Evolutionary conservation across 352 stramenopile genomes (phyloP), one percentile per base, ranked within the genome.

Genomic region (Globisporangium irregulare): DNA sequence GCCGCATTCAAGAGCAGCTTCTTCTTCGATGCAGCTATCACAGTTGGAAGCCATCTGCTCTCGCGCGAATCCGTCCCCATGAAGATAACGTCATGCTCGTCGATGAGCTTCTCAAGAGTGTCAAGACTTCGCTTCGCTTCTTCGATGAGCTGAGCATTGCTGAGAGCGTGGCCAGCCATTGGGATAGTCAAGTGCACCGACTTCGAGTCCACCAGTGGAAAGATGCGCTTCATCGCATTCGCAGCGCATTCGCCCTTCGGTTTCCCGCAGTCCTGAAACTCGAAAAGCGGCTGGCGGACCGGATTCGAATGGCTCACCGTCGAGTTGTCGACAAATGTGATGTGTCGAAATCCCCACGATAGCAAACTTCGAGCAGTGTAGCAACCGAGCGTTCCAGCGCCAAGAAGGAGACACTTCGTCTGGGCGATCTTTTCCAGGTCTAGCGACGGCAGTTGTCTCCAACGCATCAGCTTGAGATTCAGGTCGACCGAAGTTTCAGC

Each of bases 391-490:
- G 98, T 99, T 0, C 91, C 91, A 8, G 94, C 94, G 15, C 97
- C 98, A 0, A 99, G 73, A 3, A 99, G 72, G 10, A 99, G 78
- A 24, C 98, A 99, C 70, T 97, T 98, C 7, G 93, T 98, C 6
- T 78, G 67, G 38, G 86, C 87, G 34, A 99, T 80, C 41, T 80
- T 67, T 7, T 98, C 90, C 14, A 99, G 79, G 72, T 99, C 77
- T 1, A 99, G 82, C 36, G 82, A 80, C 5, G 98, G 98, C 24
- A 99, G 79, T 62, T 98, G 94, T 5, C 98, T 84, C 98, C 98
- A 99, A 43, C 98, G 92, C 98, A 99, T 99, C 20, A 99, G 82
- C 74, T 98, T 97, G 9, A 99, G 73, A 76, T 99, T 99, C 58
- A 99, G 81, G 72, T 99, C 93, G n/a, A 98, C 94, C 0, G 97